Conservation (phyloP, 768 basidiomycete species). For the Collybiopsis luxurians region DNA sequence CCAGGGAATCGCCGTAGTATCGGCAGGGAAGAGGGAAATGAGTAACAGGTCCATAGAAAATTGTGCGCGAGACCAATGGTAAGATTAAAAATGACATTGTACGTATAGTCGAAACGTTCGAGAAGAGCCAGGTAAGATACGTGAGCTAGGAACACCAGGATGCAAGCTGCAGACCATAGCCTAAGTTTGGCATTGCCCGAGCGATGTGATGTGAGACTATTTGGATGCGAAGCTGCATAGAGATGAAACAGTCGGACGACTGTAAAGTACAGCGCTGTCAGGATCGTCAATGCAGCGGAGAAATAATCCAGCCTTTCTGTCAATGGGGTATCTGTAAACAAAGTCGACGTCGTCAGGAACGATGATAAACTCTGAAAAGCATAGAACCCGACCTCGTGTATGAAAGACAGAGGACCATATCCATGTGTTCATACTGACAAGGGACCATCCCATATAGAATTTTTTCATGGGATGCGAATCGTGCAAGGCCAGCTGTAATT, state of each 20-base stretch:
- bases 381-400: conserved; percentile 61
- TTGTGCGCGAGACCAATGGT: conserved; percentile 77
- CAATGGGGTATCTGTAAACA: conserved; percentile 52
- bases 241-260: conserved; percentile 75
- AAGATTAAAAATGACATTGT: conserved; percentile 89
- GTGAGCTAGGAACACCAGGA: conserved; percentile 61
- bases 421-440: conserved; percentile 87
- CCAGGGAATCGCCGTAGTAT: conserved; percentile 53
- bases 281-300: conserved; percentile 82
- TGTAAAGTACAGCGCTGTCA: conserved; percentile 78
- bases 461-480: conserved; percentile 62
- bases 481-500: conserved; percentile 47
- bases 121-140: conserved; percentile 74
- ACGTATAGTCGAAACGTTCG: conserved; percentile 87
- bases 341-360: background rate
- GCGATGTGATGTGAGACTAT: conserved; percentile 24
- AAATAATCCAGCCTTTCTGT: conserved; percentile 97
- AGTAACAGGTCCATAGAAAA: conserved; percentile 75
- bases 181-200: conserved; percentile 16
- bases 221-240: conserved; percentile 43
- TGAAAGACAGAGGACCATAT: conserved; percentile 91
- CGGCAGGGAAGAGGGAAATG: conserved; percentile 48
- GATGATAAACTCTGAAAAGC: background rate
- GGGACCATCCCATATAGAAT: conserved; percentile 66
- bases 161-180: conserved; percentile 52